Evolutionary conservation across 352 stramenopile species (phyloP), one percentile per base, ranked within the genome.

Genomic region (Phytophthora quininea): DNA sequence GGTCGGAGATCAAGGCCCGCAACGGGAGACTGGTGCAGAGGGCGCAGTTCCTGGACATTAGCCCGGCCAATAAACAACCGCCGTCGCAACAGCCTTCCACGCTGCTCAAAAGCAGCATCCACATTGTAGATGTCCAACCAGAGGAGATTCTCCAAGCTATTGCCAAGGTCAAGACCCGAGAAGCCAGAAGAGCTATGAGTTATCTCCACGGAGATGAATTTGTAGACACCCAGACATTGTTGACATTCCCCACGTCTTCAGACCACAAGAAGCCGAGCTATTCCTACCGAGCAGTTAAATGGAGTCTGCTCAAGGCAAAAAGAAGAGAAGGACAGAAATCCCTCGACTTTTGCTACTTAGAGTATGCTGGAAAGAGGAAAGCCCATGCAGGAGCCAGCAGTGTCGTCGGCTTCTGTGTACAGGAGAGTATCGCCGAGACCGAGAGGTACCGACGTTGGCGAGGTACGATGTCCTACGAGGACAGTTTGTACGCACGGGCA

Each of bases 331-430:
- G 67, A 14, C 66, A 80, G 11, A 86, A 83, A 56, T 64, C 74
- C 52, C 61, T 89, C 19, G 83, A 92, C 67, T 91, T 92, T 47
- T 94, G 83, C 54, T 91, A 88, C 45, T 50, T 96, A 38, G 86
- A 94, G 61, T 94, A 94, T 54, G 84, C 84, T 6, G 86, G 86
- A 33, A 89, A 80, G 57, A 80, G 75, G 54, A 84, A 84, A 42
- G 57, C 69, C 2, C 58, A 66, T 29, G 64, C 71, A 0, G 71
- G 67, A 1, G 75, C 71, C 40, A 86, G 65, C 35, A 79, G 64
- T 9, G 80, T 92, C 8, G 72, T 96, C 29, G 88, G 82, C 30
- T 96, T 92, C 63, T 93, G 83, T 47, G 66, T 96, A 6, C 88
- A 96, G 61, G 83, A 96, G 27, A 89, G 79, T 1, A 81, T 94